Evolutionary conservation across 2,329 filamentous ascomycete species (phyloP), one percentile per base, ranked within the genome.

Genomic region (Karstenula rhodostoma): DNA sequence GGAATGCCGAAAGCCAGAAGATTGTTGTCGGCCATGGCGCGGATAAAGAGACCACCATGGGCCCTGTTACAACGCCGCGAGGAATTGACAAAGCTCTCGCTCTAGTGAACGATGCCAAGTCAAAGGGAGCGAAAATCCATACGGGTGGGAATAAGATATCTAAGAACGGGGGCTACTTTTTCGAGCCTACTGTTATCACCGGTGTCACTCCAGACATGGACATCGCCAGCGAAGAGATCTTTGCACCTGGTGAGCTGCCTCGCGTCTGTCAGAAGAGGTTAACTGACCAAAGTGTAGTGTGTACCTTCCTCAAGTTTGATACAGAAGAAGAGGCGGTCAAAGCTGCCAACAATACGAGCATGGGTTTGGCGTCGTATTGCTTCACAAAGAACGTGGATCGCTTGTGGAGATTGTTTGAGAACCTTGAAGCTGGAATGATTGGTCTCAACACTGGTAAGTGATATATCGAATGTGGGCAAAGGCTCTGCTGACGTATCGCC

Each of bases 341-440:
- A 57, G 73, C 78, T 40, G 87, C 88, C 1, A 90, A 90, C 64
- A 82, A 86, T 51, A 88, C 86, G 44, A 82, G 80, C 59, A 87
- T 90, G 84, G 88, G 88, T 4, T 75, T 90, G 61, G 88, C 88
- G 8, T 88, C 85, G 42, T 90, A 90, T 68, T 86, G 86, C 62
- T 90, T 90, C 75, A 90, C 88, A 0, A 89, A 89, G 78, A 86
- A 89, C 67, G 78, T 90, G 5, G 87, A 90, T 70, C 85, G 88
- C 0, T 81, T 86, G 54, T 89, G 88, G 85, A 81, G 89, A 60
- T 77, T 90, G 71, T 78, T 90, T 58, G 88, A 91, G 80, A 88
- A 86, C 64, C 73, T 91, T 35, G 87, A 90, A 72, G 88, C 88
- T 4, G 88, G 88, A 3, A 90, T 90, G 88, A 87, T 90, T 69